A percentile compares a stretch with the other conserved stretches of the same genome.
Evolutionary conservation across 495 filamentous ascomycete species (phyloP).

Genomic region (Lasiosphaeris hirsuta): DNA sequence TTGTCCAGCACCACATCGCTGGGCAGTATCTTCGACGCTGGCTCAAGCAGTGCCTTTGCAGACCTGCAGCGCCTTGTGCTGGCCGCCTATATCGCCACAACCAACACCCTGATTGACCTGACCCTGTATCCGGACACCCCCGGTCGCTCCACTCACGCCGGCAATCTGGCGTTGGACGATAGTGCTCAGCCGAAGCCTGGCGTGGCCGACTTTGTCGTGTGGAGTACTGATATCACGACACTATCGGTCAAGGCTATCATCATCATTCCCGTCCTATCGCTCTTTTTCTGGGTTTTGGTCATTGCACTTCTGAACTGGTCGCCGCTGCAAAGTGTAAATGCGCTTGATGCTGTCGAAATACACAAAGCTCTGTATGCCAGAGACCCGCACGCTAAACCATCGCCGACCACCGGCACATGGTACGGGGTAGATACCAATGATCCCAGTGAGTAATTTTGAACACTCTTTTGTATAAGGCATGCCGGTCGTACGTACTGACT

Average conservation of each 20-base stretch:
- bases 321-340: slow-evolving; percentile 6
- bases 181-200: slow-evolving; percentile 14
- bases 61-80: slow-evolving; percentile 34
- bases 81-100: slow-evolving; percentile 31
- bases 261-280: slow-evolving; percentile 26
- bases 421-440: too few species aligned
- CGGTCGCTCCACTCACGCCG: neutral
- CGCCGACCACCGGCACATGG: too few species aligned
- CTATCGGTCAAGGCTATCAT: slow-evolving; percentile 32
- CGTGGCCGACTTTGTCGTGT: slow-evolving; percentile 34
- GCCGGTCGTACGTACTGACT: too few species aligned
- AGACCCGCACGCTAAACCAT: too few species aligned
- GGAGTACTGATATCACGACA: slow-evolving; percentile 29
- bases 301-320: slow-evolving; percentile 4
- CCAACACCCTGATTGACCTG: slow-evolving; percentile 29
- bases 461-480: too few species aligned
- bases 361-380: neutral
- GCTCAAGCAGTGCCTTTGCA: slow-evolving; percentile 24
- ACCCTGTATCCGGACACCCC: slow-evolving; percentile 22
- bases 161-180: slow-evolving; percentile 18
- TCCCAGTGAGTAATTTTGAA: too few species aligned
- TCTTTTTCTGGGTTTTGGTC: slow-evolving; percentile 18
- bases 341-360: slow-evolving; percentile 6
- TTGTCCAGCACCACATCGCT: slow-evolving; percentile 26
- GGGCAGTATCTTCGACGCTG: slow-evolving; percentile 28